Conservation (phyloP, 768 basidiomycete species). For the Kwoniella heveanensis region DNA sequence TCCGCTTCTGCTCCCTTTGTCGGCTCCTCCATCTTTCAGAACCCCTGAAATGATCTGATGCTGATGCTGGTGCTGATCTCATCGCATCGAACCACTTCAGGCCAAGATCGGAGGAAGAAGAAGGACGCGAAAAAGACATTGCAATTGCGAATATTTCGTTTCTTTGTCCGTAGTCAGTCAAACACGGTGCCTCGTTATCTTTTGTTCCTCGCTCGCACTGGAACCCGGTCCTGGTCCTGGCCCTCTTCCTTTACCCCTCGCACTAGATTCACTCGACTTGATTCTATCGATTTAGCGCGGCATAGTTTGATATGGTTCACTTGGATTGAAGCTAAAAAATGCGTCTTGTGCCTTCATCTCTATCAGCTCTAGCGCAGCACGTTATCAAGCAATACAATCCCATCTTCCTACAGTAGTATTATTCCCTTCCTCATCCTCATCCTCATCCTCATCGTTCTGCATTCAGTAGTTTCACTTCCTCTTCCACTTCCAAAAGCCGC, state of each 20-base stretch:
- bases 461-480: background rate
- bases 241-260: background rate
- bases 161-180: no score
- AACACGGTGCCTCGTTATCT: background rate
- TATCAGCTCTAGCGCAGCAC: background rate
- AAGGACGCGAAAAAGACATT: no score
- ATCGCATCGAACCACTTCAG: background rate
- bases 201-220: background rate
- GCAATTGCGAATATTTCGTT: no score
- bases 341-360: background rate
- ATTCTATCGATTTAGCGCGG: background rate
- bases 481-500: background rate
- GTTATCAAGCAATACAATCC: no score
- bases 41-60: background rate
- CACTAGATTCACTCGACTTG: background rate
- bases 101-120: background rate
- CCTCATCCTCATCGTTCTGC: background rate
- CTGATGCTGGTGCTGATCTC: background rate
- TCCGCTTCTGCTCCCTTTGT: no score
- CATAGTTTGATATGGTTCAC: constrained; percentile 2
- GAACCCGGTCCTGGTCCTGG: background rate
- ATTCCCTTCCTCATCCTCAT: no score
- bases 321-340: constrained; percentile 1
- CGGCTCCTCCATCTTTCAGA: no score
- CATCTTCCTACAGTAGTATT: no score